These are phyloP conservation scores for Pyrenochaeta sp. DNA, from an alignment of 2,329 filamentous ascomycete species.

Conservation along the genomic window DNA sequence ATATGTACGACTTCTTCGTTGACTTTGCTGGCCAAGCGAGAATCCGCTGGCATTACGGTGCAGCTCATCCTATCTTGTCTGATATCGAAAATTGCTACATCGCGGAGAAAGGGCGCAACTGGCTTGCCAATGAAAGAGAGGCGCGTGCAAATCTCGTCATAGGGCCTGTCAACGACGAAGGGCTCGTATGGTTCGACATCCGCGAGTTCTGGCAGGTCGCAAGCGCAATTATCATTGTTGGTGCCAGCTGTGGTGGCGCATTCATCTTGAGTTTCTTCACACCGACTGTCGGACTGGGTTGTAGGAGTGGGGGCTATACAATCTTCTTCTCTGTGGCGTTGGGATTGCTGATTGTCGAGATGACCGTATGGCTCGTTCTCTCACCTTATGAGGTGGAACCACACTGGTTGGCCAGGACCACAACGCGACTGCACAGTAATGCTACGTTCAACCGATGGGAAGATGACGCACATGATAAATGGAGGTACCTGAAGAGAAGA, in stretches of 20 bases:
- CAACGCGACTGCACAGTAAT: constrained; percentile 24
- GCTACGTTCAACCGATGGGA: constrained; percentile 17
- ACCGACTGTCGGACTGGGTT: constrained; percentile 57
- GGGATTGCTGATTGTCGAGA: constrained; percentile 49
- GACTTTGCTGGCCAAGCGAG: constrained; percentile 50
- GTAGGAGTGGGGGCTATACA: constrained; percentile 53
- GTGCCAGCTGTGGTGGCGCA: constrained; percentile 47
- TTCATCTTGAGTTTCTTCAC: constrained; percentile 56
- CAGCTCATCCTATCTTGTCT: constrained; percentile 54
- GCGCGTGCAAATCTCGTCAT: constrained; percentile 48
- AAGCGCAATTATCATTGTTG: constrained; percentile 49
- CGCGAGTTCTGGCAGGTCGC: constrained; percentile 56
- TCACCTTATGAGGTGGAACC: constrained; percentile 28
- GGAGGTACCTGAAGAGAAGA: constrained; percentile 17
- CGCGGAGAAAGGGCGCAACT: constrained; percentile 49
- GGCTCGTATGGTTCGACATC: constrained; percentile 54
- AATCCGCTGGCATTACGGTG: constrained; percentile 51
- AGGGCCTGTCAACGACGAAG: constrained; percentile 44
- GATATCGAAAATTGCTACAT: constrained; percentile 54
- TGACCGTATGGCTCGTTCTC: constrained; percentile 46
- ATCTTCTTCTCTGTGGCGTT: constrained; percentile 49
- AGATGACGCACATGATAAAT: constrained; percentile 8
- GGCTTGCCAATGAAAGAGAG: constrained; percentile 47
- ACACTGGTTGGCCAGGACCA: constrained; percentile 17
- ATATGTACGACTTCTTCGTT: constrained; percentile 49